Evolutionary conservation across 257 asterid species (phyloP).

Genomic region (Scutellaria galericulata): DNA sequence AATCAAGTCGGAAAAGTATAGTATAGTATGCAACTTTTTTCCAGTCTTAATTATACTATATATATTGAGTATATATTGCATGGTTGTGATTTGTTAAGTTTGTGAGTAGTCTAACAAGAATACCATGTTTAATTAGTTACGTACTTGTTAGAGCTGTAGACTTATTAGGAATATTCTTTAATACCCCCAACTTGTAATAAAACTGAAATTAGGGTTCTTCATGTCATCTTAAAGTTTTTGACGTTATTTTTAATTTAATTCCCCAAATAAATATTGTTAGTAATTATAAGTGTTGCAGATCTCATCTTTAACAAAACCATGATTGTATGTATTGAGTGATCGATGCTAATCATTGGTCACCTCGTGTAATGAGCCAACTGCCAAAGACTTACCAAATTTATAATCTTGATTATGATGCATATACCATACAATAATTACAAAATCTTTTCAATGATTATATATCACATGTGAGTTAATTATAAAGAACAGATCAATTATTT

Average conservation of each 20-base stretch:
- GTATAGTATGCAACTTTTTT: no score
- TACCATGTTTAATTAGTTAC: neutral
- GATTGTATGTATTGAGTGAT: neutral
- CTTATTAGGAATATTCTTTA: neutral
- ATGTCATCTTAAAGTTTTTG: no score
- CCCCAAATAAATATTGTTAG: conserved; percentile 17
- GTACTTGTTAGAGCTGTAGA: neutral
- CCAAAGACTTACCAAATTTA: conserved; percentile 21
- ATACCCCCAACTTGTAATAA: neutral
- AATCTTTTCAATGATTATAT: conserved; percentile 27
- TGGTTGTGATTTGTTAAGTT: no score
- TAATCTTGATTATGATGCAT: neutral
- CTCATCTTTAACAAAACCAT: conserved; percentile 22
- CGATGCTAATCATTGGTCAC: conserved; percentile 26
- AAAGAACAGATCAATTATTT: neutral
- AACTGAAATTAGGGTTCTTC: no score
- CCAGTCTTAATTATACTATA: no score
- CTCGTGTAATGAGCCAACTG: conserved; percentile 32
- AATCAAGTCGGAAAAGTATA: neutral
- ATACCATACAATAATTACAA: conserved; percentile 1
- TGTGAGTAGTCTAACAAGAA: neutral
- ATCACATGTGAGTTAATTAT: conserved; percentile 27
- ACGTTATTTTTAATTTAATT: neutral
- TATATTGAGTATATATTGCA: no score
- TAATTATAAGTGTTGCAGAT: conserved; percentile 28